Percentiles rank a stretch among this genome's conserved stretches.
Evolutionary conservation across 78 protist genomes (phyloP).

Genomic region (Emiliania huxleyi): DNA sequence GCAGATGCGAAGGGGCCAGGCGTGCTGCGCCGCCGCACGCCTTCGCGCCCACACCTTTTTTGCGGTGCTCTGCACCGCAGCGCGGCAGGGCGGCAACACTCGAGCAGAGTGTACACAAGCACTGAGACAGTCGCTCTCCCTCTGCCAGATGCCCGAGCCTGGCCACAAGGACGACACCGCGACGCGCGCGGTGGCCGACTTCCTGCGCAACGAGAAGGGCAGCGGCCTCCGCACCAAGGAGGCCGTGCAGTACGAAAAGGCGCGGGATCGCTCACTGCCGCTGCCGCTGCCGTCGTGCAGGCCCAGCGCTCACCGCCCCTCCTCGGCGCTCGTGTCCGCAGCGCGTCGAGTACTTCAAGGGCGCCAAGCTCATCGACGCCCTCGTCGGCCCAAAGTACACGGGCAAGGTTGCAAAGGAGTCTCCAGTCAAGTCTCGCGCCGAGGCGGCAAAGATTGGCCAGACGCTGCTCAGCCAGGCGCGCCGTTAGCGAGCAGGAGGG

Average conservation of each 20-base stretch:
- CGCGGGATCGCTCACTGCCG: neutral
- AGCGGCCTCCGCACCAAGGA: neutral
- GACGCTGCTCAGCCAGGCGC: neutral
- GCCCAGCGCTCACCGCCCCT: neutral
- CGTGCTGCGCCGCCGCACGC: no score
- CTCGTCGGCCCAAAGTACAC: neutral
- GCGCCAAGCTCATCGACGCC: conserved; percentile 3
- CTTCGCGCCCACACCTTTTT: no score
- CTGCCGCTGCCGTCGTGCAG: neutral
- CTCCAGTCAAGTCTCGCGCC: conserved; percentile 6
- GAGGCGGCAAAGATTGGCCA: neutral
- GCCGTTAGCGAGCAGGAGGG: no score
- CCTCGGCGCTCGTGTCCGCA: no score
- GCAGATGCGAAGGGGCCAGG: no score
- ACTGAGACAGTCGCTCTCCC: no score
- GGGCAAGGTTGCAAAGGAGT: neutral
- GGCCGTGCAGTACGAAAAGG: conserved; percentile 18
- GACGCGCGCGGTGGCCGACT: neutral
- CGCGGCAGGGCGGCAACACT: no score
- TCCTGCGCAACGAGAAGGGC: neutral
- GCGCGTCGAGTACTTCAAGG: conserved; percentile 37
- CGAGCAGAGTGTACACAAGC: no score
- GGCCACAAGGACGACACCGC: neutral
- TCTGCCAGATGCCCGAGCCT: neutral
- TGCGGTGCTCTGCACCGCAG: no score